A percentile compares a stretch with the other conserved stretches of the same genome.
These are phyloP conservation scores for Fomitopsis pinicola DNA, from an alignment of 1,284 basidiomycete genomes.

Conservation along the genomic window DNA sequence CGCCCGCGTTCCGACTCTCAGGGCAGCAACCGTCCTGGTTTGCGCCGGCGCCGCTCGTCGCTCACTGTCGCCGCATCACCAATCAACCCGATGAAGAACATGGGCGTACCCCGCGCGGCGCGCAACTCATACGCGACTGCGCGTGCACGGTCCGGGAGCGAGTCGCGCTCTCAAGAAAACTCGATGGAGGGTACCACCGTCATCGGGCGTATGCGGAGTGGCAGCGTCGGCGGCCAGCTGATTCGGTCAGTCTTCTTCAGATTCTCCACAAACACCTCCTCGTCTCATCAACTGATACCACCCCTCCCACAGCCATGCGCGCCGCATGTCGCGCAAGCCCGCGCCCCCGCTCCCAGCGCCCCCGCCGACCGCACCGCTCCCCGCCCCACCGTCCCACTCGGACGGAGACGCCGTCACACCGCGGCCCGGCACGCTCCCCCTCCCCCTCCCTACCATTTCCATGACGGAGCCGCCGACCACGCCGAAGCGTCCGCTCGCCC, in stretches of 20 bases:
- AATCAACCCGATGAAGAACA: slow-evolving; percentile 20
- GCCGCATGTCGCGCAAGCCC: slow-evolving; percentile 11
- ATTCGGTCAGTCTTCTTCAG: slow-evolving; percentile 13
- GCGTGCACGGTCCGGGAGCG: slow-evolving; percentile 23
- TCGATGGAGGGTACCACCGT: slow-evolving; percentile 15
- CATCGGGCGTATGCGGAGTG: slow-evolving; percentile 23
- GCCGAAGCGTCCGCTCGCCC: slow-evolving; percentile 18
- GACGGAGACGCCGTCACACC: slow-evolving; percentile 12
- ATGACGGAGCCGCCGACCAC: slow-evolving; percentile 8
- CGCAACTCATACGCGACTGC: slow-evolving; percentile 12
- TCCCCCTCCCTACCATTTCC: slow-evolving; percentile 7
- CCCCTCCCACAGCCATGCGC: background rate
- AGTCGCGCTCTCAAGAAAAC: slow-evolving; percentile 5
- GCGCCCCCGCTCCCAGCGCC: slow-evolving; percentile 10
- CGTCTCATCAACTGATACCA: background rate
- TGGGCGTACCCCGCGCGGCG: slow-evolving; percentile 14
- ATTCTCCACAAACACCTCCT: slow-evolving; percentile 2
- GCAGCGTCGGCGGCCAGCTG: slow-evolving; percentile 24
- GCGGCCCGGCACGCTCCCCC: background rate
- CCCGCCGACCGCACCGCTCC: slow-evolving; percentile 9
- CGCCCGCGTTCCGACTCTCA: slow-evolving; percentile 5
- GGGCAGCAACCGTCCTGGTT: slow-evolving; percentile 17
- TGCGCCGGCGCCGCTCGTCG: slow-evolving; percentile 27
- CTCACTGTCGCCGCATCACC: slow-evolving; percentile 23
- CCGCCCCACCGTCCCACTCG: slow-evolving; percentile 10